Evolutionary conservation across 2,329 filamentous ascomycete species (phyloP).

Genomic region (Fusarium annulatum): DNA sequence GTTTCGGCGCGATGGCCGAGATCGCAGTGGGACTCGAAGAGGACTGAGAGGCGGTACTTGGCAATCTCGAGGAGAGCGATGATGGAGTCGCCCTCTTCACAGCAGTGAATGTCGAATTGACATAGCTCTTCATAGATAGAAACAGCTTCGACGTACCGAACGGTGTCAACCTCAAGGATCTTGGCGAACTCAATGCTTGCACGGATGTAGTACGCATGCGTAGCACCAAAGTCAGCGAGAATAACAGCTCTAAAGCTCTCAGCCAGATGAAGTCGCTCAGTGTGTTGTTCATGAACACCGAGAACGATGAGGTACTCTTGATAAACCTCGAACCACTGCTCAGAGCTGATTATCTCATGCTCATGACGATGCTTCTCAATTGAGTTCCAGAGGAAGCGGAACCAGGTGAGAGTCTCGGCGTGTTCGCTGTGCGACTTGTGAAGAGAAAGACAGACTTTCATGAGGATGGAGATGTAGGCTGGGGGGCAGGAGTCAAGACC

Average conservation of each 20-base stretch:
- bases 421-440: neutral
- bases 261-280: neutral
- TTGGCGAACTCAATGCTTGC: neutral
- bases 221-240: neutral
- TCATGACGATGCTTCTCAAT: constrained; percentile 8
- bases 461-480: neutral
- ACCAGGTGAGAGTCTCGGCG: neutral
- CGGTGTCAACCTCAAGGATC: neutral
- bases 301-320: constrained; percentile 4
- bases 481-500: neutral
- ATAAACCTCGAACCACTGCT: constrained; percentile 4
- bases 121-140: neutral
- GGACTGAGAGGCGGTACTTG: neutral
- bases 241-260: neutral
- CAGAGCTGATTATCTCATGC: neutral
- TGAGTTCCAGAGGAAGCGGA: neutral
- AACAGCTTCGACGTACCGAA: constrained; percentile 1
- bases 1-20: neutral
- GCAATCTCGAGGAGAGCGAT: neutral
- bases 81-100: neutral
- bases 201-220: neutral
- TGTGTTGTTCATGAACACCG: neutral
- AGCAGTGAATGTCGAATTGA: neutral
- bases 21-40: neutral
- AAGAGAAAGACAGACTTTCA: neutral